phyloP scores from a whole-genome alignment of 352 stramenopile genomes.

The Globisporangium solare region DNA sequence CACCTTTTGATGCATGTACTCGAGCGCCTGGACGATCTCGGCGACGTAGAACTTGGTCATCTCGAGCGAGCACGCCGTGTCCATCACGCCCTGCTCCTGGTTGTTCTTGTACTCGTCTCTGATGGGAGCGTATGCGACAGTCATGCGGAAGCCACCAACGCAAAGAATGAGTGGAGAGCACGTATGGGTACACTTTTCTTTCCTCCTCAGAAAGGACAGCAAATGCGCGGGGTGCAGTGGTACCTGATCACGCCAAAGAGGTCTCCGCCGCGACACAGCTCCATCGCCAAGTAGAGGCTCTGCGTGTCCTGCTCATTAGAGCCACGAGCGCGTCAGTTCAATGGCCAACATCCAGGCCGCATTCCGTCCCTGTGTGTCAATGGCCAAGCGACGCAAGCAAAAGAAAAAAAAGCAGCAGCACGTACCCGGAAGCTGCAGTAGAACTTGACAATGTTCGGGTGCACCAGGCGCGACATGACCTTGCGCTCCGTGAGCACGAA shows the following conservation, averaged over 20 bases:
- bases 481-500: slow-evolving; percentile 90
- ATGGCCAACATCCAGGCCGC: too few species aligned
- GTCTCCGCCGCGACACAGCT: slow-evolving; percentile 79
- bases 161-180: background rate
- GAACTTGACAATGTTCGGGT: slow-evolving; percentile 88
- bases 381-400: too few species aligned
- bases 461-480: slow-evolving; percentile 83
- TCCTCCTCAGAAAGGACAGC: slow-evolving; percentile 1
- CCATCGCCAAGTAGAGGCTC: slow-evolving; percentile 88
- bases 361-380: too few species aligned
- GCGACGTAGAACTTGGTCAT: slow-evolving; percentile 91
- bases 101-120: slow-evolving; percentile 56
- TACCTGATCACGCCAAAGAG: slow-evolving; percentile 79
- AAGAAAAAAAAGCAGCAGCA: background rate
- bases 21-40: slow-evolving; percentile 90
- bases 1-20: slow-evolving; percentile 93
- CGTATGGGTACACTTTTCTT: slow-evolving; percentile 9
- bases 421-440: slow-evolving; percentile 85
- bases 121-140: slow-evolving; percentile 10
- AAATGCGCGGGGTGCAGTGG: background rate
- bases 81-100: slow-evolving; percentile 37
- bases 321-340: background rate
- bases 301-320: slow-evolving; percentile 56
- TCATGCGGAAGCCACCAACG: slow-evolving; percentile 3
- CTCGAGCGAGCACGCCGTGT: slow-evolving; percentile 62